Evolutionary conservation across 352 stramenopile species (phyloP).

Genomic region (Hyaloperonospora brassicae): DNA sequence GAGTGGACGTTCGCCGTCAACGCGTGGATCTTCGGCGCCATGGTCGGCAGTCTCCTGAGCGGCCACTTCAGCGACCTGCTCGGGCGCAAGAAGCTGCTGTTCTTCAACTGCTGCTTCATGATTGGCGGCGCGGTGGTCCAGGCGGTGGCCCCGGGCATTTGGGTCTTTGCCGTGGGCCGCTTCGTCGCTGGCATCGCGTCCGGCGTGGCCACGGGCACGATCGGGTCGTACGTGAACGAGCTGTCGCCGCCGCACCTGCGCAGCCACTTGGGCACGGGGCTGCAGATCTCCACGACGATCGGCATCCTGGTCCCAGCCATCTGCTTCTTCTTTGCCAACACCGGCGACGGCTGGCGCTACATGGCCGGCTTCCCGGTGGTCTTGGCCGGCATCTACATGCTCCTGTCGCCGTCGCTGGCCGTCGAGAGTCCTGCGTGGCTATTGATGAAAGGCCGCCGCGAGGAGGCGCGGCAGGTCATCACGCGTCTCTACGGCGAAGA

Average conservation of each 20-base stretch:
- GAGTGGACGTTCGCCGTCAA: conserved; percentile 20
- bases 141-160: conserved; percentile 20
- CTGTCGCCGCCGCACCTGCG: conserved; percentile 18
- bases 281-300: conserved; percentile 18
- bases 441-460: conserved; percentile 11
- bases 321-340: conserved; percentile 21
- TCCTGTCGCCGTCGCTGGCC: conserved; percentile 13
- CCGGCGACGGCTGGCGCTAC: conserved; percentile 18
- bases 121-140: conserved; percentile 22
- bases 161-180: conserved; percentile 19
- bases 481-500: conserved; percentile 17
- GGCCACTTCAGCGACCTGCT: conserved; percentile 18
- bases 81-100: conserved; percentile 17
- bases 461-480: conserved; percentile 20
- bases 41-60: conserved; percentile 12
- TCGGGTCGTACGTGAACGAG: conserved; percentile 24
- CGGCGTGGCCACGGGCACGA: conserved; percentile 29
- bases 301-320: conserved; percentile 14
- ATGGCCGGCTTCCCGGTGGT: conserved; percentile 17
- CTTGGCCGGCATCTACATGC: conserved; percentile 13
- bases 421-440: conserved; percentile 35
- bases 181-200: conserved; percentile 34
- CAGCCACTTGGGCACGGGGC: conserved; percentile 10
- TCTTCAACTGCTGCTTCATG: conserved; percentile 32
- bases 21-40: conserved; percentile 16